phyloP scores from a whole-genome alignment of 148 eudicot species.

The Camellia japonica region DNA sequence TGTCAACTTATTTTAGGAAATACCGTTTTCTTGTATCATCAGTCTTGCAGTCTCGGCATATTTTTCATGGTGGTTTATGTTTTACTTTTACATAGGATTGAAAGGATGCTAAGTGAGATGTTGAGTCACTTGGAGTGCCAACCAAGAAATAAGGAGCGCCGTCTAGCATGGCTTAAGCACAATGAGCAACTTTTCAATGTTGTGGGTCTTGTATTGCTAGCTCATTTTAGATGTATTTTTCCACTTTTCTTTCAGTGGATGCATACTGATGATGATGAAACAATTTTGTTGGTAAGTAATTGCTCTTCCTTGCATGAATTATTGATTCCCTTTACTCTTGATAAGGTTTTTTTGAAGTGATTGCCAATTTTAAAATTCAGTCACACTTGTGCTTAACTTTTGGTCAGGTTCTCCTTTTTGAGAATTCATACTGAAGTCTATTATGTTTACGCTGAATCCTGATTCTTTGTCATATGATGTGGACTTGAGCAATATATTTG shows the following conservation, averaged over 20 bases:
- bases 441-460: neutral
- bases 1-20: neutral
- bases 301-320: neutral
- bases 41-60: constrained; percentile 4
- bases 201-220: constrained; percentile 73
- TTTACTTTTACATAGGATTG: constrained; percentile 57
- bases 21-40: neutral
- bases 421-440: neutral
- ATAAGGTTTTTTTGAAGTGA: neutral
- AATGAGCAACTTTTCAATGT: constrained; percentile 60
- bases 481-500: neutral
- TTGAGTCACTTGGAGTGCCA: constrained; percentile 90
- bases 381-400: neutral
- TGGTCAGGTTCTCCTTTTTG: neutral
- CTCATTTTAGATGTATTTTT: constrained; percentile 84
- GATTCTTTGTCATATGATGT: neutral
- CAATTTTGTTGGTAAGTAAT: constrained; percentile 66
- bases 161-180: constrained; percentile 76
- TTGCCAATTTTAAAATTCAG: neutral
- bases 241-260: constrained; percentile 95
- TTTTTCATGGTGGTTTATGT: constrained; percentile 1
- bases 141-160: constrained; percentile 80
- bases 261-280: constrained; percentile 94
- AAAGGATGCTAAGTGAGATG: constrained; percentile 85
- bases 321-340: neutral